Conservation (phyloP, 805 yeast species). For the Saccharomycopsis microspora region DNA sequence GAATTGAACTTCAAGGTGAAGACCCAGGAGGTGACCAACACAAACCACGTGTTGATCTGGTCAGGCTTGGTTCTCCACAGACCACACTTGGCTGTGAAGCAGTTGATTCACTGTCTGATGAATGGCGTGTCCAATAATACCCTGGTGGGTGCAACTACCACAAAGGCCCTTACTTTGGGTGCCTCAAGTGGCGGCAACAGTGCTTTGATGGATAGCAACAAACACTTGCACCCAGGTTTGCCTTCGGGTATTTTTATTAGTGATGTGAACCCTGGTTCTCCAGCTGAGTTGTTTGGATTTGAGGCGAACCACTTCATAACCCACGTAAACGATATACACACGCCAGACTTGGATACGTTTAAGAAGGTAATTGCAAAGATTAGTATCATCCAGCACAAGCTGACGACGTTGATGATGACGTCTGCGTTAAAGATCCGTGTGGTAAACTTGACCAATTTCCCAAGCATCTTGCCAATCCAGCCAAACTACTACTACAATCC, state of each 20-base stretch:
- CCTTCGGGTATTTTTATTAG: constrained; percentile 16
- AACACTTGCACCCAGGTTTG: constrained; percentile 17
- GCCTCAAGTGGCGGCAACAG: constrained; percentile 3
- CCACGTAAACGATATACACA: constrained; percentile 17
- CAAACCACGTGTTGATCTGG: constrained; percentile 17
- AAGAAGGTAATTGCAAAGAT: constrained; percentile 17
- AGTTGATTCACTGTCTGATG: constrained; percentile 16
- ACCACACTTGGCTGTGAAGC: constrained; percentile 17
- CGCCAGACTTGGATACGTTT: constrained; percentile 17
- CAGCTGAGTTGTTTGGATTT: constrained; percentile 16
- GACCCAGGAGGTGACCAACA: constrained; percentile 16
- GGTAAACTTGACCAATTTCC: constrained; percentile 15
- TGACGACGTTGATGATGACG: constrained; percentile 17
- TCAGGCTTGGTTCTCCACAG: constrained; percentile 16
- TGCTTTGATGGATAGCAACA: constrained; percentile 8
- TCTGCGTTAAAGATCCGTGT: constrained; percentile 17
- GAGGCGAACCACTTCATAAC: constrained; percentile 16
- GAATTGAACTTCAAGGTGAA: constrained; percentile 17
- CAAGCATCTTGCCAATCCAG: constrained; percentile 16
- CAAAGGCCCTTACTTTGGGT: constrained; percentile 15
- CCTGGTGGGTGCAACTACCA: constrained; percentile 15
- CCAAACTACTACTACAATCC: constrained; percentile 26
- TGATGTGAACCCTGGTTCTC: constrained; percentile 17
- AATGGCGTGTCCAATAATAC: constrained; percentile 16
- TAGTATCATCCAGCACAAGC: constrained; percentile 17